phyloP scores from a whole-genome alignment of 305 asterid genomes.

The Fraxinus dipetala region DNA sequence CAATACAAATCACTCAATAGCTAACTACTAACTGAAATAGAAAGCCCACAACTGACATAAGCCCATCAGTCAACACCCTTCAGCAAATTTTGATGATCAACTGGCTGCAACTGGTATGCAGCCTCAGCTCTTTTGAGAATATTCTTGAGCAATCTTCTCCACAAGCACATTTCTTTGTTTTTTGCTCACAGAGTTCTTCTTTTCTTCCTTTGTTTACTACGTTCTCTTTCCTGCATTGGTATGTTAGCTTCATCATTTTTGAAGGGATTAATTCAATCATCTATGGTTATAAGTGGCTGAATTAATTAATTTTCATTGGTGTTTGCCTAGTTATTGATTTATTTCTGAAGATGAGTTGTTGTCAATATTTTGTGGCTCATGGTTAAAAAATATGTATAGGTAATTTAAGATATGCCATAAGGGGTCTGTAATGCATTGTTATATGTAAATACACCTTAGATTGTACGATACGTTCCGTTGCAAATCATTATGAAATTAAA shows the following conservation, averaged over 20 bases:
- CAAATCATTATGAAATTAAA: background rate
- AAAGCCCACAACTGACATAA: background rate
- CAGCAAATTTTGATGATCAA: background rate
- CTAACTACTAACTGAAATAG: background rate
- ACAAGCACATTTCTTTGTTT: background rate
- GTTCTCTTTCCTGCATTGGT: background rate
- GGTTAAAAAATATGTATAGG: background rate
- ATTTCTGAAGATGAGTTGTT: background rate
- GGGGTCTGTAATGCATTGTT: background rate
- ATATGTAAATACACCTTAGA: background rate
- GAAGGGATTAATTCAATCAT: background rate
- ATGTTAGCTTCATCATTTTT: background rate
- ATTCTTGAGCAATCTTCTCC: background rate
- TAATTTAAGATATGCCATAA: background rate
- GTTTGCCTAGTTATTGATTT: background rate
- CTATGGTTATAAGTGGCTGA: background rate
- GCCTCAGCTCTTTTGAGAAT: background rate
- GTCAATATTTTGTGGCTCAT: background rate
- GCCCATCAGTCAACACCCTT: background rate
- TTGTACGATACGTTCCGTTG: background rate
- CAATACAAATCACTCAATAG: background rate
- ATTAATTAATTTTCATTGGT: background rate
- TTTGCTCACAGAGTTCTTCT: background rate
- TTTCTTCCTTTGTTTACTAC: background rate
- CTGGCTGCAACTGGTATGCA: background rate